phyloP scores from a whole-genome alignment of 768 basidiomycete species.

The Lactifluus piperatus region DNA sequence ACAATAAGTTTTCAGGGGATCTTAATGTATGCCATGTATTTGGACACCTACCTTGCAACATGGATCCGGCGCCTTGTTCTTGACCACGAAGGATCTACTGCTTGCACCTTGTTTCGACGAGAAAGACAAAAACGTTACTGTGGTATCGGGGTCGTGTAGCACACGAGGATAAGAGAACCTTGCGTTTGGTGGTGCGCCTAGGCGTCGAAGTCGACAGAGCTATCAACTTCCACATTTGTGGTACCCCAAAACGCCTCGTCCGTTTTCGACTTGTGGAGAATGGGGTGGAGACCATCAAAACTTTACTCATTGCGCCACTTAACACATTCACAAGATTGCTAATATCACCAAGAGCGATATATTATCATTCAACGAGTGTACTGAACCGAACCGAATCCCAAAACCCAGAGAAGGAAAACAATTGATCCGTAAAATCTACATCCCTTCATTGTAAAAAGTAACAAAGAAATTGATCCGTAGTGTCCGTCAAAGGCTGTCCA shows the following conservation, averaged over 20 bases:
- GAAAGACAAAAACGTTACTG: not conserved
- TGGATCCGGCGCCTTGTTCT: not conserved
- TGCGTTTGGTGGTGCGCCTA: not conserved
- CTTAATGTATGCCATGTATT: too few relatives aligned
- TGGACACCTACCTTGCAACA: not conserved
- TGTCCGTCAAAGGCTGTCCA: not conserved
- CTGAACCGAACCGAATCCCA: not conserved
- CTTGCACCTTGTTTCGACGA: not conserved
- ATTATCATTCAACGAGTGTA: not conserved
- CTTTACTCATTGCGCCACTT: not conserved
- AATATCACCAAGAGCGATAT: not conserved
- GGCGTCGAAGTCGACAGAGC: not conserved
- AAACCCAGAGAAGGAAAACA: not conserved
- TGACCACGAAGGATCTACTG: not conserved
- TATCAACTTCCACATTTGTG: not conserved
- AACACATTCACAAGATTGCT: not conserved
- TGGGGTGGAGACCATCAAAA: not conserved
- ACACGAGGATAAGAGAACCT: not conserved
- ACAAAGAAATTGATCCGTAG: not conserved
- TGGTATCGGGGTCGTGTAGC: not conserved
- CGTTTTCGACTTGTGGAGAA: not conserved
- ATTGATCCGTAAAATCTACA: not conserved
- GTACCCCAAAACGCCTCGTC: not conserved
- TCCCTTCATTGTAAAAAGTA: not conserved
- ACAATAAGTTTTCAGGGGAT: not conserved